These are phyloP conservation scores for Cajanus cajan DNA, from an alignment of 306 rosid species.

Conservation along the genomic window DNA sequence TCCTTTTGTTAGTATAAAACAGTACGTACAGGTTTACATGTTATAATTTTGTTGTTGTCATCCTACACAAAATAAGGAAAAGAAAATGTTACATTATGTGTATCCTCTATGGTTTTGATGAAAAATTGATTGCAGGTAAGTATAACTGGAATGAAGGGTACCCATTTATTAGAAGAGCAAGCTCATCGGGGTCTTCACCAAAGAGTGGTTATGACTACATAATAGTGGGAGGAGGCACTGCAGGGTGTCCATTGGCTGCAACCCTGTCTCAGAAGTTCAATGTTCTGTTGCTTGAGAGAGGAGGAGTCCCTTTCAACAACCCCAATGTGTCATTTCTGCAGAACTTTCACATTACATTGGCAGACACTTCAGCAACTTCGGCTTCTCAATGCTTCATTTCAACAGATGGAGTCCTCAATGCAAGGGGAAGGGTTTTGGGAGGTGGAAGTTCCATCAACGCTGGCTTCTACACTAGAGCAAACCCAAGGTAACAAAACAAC, in stretches of 20 bases:
- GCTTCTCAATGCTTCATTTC: conserved; percentile 71
- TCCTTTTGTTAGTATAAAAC: too few relatives aligned
- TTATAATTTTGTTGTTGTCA: too few relatives aligned
- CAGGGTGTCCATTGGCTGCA: conserved; percentile 85
- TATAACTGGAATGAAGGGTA: conserved; percentile 24
- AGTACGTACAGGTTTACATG: too few relatives aligned
- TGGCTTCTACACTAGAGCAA: conserved; percentile 84
- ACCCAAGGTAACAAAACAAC: conserved; percentile 42
- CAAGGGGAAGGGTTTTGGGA: conserved; percentile 75
- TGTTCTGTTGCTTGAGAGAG: conserved; percentile 73
- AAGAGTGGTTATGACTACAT: conserved; percentile 56
- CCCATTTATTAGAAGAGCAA: conserved; percentile 66
- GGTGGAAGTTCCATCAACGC: conserved; percentile 75
- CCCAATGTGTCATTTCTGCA: conserved; percentile 55
- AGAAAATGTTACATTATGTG: too few relatives aligned
- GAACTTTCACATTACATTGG: conserved; percentile 68
- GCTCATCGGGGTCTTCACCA: conserved; percentile 49
- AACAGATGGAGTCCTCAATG: conserved; percentile 72
- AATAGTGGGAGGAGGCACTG: conserved; percentile 82
- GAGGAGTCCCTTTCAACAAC: conserved; percentile 76
- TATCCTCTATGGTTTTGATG: too few relatives aligned
- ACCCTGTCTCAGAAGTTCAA: conserved; percentile 61
- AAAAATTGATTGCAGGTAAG: conserved; percentile 6
- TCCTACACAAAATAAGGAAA: too few relatives aligned
- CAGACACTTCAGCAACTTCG: conserved; percentile 64